A percentile compares a stretch with the other conserved stretches of the same genome.
phyloP scores from a whole-genome alignment of 208 protist genomes.

The Trypanosoma grayi region DNA sequence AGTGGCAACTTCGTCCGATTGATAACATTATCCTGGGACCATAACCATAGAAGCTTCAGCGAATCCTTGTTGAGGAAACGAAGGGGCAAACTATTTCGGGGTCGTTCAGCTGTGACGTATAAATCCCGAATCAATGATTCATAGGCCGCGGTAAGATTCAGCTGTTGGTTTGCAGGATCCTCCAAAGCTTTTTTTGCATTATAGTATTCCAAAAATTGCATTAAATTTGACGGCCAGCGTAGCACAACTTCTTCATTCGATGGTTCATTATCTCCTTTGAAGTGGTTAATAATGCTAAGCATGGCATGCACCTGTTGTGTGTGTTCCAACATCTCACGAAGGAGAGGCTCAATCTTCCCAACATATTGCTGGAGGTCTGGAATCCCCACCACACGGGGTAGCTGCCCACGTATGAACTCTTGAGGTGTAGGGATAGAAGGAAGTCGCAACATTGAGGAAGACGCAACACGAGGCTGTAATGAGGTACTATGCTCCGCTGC shows the following conservation, averaged over 20 bases:
- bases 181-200: slow-evolving; percentile 71
- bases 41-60: slow-evolving; percentile 50
- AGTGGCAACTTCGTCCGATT: slow-evolving; percentile 46
- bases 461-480: slow-evolving; percentile 15
- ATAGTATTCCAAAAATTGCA: slow-evolving; percentile 91
- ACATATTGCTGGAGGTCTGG: slow-evolving; percentile 89
- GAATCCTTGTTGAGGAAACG: slow-evolving; percentile 47
- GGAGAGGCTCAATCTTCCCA: slow-evolving; percentile 77
- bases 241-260: slow-evolving; percentile 56
- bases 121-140: slow-evolving; percentile 50
- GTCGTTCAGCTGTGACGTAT: slow-evolving; percentile 53
- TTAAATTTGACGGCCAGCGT: slow-evolving; percentile 75
- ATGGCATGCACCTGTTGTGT: slow-evolving; percentile 89
- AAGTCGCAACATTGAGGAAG: slow-evolving; percentile 36
- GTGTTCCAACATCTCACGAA: slow-evolving; percentile 87
- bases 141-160: slow-evolving; percentile 61
- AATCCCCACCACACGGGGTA: slow-evolving; percentile 63
- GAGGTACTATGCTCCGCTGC: not conserved
- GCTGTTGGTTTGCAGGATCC: slow-evolving; percentile 55
- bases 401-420: slow-evolving; percentile 75
- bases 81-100: slow-evolving; percentile 53
- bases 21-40: slow-evolving; percentile 38
- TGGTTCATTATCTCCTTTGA: slow-evolving; percentile 55
- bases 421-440: slow-evolving; percentile 63
- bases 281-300: slow-evolving; percentile 57